phyloP scores from a whole-genome alignment of 2,329 filamentous ascomycete species.

The Xylaria sp. region DNA sequence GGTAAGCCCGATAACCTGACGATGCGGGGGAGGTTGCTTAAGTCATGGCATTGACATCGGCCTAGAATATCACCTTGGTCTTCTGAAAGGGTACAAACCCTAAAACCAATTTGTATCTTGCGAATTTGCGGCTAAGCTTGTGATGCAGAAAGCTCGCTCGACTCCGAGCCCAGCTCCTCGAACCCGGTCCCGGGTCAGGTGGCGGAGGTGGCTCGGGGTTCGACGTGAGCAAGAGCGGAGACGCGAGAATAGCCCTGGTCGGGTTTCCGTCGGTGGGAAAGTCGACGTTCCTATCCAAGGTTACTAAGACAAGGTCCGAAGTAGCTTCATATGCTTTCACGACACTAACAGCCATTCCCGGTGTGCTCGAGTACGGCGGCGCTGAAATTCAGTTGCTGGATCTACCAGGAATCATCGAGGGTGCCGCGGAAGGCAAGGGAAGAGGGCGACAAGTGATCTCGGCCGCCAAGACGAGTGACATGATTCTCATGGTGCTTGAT shows the following conservation, averaged over 20 bases:
- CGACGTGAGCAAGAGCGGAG: slow-evolving; percentile 93
- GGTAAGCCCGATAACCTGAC: slow-evolving; percentile 63
- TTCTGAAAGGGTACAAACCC: slow-evolving; percentile 83
- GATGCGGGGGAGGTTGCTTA: neutral
- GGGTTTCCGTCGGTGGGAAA: slow-evolving; percentile 99
- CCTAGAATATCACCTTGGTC: slow-evolving; percentile 94
- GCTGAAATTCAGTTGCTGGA: slow-evolving; percentile 98
- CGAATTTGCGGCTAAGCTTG: slow-evolving; percentile 11
- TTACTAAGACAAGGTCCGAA: slow-evolving; percentile 96
- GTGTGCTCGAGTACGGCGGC: slow-evolving; percentile 95
- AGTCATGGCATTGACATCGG: slow-evolving; percentile 17
- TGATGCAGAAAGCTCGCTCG: slow-evolving; percentile 85
- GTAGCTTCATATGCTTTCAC: slow-evolving; percentile 98
- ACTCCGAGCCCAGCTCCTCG: slow-evolving; percentile 89
- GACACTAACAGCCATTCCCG: slow-evolving; percentile 94
- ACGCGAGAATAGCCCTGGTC: slow-evolving; percentile 94
- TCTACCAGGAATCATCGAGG: slow-evolving; percentile 97
- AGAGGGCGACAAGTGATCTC: slow-evolving; percentile 95
- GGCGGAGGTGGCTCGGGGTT: slow-evolving; percentile 83
- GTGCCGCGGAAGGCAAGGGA: slow-evolving; percentile 93
- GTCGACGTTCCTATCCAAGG: slow-evolving; percentile 97
- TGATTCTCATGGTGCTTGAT: slow-evolving; percentile 96
- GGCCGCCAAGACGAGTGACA: slow-evolving; percentile 95
- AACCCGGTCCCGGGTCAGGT: slow-evolving; percentile 81
- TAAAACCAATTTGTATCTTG: neutral